Evolutionary conservation across 2,329 filamentous ascomycete genomes (phyloP).

Genomic region (Didymella arachidicola): DNA sequence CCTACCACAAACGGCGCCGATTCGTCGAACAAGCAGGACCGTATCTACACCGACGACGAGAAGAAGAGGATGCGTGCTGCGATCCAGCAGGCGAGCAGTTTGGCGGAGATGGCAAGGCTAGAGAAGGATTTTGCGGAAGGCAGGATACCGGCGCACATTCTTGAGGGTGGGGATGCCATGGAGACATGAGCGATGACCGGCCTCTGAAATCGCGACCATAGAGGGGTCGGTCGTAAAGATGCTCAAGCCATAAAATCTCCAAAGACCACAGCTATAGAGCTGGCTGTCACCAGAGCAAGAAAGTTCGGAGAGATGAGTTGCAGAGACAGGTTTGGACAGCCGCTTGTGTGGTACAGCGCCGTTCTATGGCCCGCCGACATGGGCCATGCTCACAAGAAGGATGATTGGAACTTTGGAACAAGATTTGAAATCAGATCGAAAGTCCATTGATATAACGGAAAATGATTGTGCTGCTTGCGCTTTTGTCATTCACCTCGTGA

Average conservation of each 20-base stretch:
- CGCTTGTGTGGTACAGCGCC: neutral
- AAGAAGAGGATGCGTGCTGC: constrained; percentile 83
- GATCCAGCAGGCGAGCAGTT: constrained; percentile 85
- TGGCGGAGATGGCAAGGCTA: constrained; percentile 87
- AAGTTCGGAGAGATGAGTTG: neutral
- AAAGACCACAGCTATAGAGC: constrained; percentile 1
- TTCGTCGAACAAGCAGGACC: constrained; percentile 59
- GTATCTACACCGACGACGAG: constrained; percentile 85
- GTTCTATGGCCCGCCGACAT: neutral
- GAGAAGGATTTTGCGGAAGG: constrained; percentile 95
- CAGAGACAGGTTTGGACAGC: neutral
- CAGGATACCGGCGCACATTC: constrained; percentile 67
- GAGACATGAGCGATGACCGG: constrained; percentile 31
- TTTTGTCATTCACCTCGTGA: constrained; percentile 12
- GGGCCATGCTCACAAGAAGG: neutral
- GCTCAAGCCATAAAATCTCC: neutral
- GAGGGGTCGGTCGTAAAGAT: neutral
- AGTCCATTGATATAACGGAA: neutral
- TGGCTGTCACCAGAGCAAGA: neutral
- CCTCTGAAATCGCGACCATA: neutral
- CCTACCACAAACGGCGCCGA: constrained; percentile 49
- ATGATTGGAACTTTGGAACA: neutral
- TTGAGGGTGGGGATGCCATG: constrained; percentile 41
- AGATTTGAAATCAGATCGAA: neutral
- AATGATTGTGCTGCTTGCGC: neutral